A percentile compares a stretch with the other conserved stretches of the same genome.
Conservation (phyloP, 1,284 basidiomycete genomes). For the Jaminaea rosea region DNA sequence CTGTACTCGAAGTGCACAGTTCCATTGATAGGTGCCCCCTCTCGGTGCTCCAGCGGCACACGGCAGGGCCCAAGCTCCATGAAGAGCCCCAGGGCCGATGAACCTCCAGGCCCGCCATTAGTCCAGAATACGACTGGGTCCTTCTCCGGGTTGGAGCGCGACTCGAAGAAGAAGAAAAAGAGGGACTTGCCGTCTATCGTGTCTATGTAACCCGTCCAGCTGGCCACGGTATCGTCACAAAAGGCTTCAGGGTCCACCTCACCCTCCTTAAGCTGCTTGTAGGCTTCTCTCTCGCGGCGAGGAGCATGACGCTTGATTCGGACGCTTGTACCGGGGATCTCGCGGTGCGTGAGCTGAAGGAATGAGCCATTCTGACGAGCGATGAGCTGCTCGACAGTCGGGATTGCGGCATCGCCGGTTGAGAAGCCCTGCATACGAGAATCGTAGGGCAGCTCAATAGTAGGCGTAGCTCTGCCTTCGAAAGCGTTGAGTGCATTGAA, state of each 20-base stretch:
- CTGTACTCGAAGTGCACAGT: slow-evolving; percentile 59
- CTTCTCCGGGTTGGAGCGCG: slow-evolving; percentile 58
- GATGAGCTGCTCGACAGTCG: slow-evolving; percentile 19
- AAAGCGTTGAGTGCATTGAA: no score
- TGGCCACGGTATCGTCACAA: slow-evolving; percentile 38
- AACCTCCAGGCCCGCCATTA: slow-evolving; percentile 46
- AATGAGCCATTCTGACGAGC: slow-evolving; percentile 19
- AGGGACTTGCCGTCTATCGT: slow-evolving; percentile 58
- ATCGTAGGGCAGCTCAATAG: slow-evolving; percentile 15
- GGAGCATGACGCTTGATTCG: slow-evolving; percentile 23
- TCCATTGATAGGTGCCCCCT: slow-evolving; percentile 49
- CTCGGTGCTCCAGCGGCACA: slow-evolving; percentile 15
- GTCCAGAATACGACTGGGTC: slow-evolving; percentile 54
- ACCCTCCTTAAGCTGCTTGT: neutral
- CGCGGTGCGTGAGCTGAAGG: slow-evolving; percentile 23
- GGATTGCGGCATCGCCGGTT: slow-evolving; percentile 13
- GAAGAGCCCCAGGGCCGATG: slow-evolving; percentile 53
- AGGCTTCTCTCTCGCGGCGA: neutral
- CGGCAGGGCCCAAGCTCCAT: slow-evolving; percentile 58
- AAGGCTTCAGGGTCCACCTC: slow-evolving; percentile 26
- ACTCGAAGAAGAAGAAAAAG: slow-evolving; percentile 82
- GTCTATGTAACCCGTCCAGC: slow-evolving; percentile 53
- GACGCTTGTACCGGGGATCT: slow-evolving; percentile 30
- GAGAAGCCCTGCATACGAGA: slow-evolving; percentile 8
- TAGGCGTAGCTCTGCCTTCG: no score